Conservation (phyloP, 208 protist species). For the Porcisia hertigi region DNA sequence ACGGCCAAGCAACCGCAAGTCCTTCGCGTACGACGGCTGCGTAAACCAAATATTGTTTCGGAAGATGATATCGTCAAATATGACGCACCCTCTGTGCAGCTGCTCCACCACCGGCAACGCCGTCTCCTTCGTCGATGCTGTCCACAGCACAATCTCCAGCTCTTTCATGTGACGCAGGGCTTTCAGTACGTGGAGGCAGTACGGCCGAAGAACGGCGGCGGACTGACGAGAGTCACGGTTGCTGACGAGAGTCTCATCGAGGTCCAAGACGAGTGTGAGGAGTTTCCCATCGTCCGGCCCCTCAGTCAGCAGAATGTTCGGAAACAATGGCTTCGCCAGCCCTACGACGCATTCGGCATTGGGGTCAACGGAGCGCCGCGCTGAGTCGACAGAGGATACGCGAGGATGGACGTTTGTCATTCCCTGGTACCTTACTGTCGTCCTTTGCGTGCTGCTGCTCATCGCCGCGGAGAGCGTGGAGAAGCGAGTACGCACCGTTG, state of each 20-base stretch:
- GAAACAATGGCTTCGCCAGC: constrained; percentile 59
- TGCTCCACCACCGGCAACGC: constrained; percentile 82
- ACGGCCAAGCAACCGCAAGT: constrained; percentile 90
- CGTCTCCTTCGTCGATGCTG: constrained; percentile 90
- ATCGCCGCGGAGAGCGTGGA: constrained; percentile 11
- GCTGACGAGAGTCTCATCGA: constrained; percentile 93
- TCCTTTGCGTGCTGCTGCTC: not conserved
- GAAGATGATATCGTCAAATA: constrained; percentile 91
- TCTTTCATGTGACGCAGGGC: constrained; percentile 83
- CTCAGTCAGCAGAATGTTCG: constrained; percentile 54
- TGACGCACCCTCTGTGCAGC: constrained; percentile 63
- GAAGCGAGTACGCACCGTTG: constrained; percentile 3
- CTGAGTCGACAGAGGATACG: not conserved
- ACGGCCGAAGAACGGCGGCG: constrained; percentile 80
- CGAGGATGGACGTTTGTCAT: not conserved
- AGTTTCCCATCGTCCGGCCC: constrained; percentile 52
- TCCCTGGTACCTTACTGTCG: not conserved
- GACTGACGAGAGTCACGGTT: constrained; percentile 70
- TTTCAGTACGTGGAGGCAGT: constrained; percentile 86
- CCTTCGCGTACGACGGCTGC: constrained; percentile 91
- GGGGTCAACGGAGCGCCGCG: constrained; percentile 20
- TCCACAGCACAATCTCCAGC: constrained; percentile 93
- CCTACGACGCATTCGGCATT: not conserved
- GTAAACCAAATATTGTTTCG: constrained; percentile 91
- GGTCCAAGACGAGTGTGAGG: constrained; percentile 91